A percentile compares a stretch with the other conserved stretches of the same genome.
Evolutionary conservation across 2,329 filamentous ascomycete species (phyloP).

Genomic region (Aspergillus terreus): DNA sequence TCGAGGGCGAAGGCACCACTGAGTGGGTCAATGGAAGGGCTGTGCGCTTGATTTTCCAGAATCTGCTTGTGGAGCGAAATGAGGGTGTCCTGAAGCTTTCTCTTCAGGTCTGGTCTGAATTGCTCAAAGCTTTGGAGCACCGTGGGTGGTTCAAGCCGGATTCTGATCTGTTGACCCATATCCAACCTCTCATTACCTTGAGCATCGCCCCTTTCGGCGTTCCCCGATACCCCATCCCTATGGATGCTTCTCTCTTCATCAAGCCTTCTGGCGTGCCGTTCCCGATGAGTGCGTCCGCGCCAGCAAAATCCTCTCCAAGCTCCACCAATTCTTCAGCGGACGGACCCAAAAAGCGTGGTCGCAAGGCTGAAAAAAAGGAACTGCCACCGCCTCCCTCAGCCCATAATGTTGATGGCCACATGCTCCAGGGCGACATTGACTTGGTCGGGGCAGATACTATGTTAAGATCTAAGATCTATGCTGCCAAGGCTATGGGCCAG

Average conservation of each 20-base stretch:
- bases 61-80: constrained; percentile 88
- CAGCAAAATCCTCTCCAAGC: constrained; percentile 41
- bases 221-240: constrained; percentile 82
- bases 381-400: constrained; percentile 62
- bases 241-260: constrained; percentile 85
- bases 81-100: constrained; percentile 77
- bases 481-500: constrained; percentile 79
- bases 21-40: constrained; percentile 92
- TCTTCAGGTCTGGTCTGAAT: constrained; percentile 78
- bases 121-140: constrained; percentile 64
- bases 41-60: constrained; percentile 87
- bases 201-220: constrained; percentile 90
- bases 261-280: constrained; percentile 89
- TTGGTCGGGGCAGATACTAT: constrained; percentile 86
- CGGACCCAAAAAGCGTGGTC: constrained; percentile 68
- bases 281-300: constrained; percentile 44
- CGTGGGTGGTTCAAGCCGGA: constrained; percentile 63
- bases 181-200: constrained; percentile 77
- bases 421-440: constrained; percentile 96
- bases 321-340: constrained; percentile 50
- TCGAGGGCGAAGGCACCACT: constrained; percentile 73
- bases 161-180: constrained; percentile 68
- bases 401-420: constrained; percentile 95
- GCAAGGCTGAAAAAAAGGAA: constrained; percentile 80
- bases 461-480: constrained; percentile 82